These are phyloP conservation scores for Ramaria sp. DNA, from an alignment of 768 basidiomycete species.

Conservation along the genomic window DNA sequence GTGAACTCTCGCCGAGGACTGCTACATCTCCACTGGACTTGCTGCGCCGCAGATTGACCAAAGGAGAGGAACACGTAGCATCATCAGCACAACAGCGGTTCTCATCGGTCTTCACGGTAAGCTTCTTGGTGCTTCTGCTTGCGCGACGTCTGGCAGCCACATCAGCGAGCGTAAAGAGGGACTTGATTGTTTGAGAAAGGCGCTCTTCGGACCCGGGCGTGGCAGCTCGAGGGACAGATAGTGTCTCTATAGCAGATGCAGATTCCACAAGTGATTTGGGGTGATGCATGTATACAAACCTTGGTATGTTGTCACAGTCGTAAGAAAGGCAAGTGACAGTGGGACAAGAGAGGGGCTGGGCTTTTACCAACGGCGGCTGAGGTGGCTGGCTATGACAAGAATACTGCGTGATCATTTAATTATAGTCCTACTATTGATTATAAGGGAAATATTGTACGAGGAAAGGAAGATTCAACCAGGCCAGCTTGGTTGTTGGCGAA, in stretches of 20 bases:
- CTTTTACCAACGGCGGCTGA: no score
- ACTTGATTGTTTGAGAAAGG: background rate
- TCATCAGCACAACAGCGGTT: background rate
- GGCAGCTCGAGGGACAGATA: background rate
- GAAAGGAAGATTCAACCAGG: no score
- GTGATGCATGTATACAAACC: background rate
- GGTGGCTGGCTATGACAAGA: no score
- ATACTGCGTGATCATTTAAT: no score
- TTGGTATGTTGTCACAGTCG: no score
- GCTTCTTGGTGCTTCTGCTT: background rate
- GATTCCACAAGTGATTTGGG: background rate
- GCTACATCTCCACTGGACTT: background rate
- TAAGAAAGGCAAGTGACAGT: no score
- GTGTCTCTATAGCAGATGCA: background rate
- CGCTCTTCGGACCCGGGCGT: background rate
- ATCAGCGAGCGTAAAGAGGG: constrained; percentile 3
- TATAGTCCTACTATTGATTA: no score
- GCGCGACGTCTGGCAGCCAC: constrained; percentile 1
- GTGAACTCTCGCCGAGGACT: background rate
- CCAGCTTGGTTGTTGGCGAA: no score
- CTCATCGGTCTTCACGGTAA: background rate
- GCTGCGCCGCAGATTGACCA: background rate
- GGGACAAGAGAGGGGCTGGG: no score
- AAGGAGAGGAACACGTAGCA: background rate
- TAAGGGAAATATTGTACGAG: no score